Percentiles rank a stretch among this genome's conserved stretches.
These are phyloP conservation scores for Botrytis deweyae DNA, from an alignment of 2,329 filamentous ascomycete genomes.

Conservation along the genomic window DNA sequence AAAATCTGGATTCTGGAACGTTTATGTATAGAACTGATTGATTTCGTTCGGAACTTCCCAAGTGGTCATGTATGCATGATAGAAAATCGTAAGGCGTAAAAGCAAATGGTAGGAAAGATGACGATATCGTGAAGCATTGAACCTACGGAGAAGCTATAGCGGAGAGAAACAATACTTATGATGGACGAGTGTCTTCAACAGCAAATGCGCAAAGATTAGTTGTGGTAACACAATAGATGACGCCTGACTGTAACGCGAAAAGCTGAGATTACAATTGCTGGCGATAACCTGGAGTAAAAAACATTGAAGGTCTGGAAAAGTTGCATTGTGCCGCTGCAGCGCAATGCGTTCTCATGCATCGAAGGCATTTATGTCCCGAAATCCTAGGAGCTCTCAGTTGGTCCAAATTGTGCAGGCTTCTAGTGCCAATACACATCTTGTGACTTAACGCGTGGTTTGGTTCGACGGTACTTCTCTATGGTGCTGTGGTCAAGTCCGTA, in stretches of 20 bases:
- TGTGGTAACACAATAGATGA: background rate
- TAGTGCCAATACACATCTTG: constrained; percentile 8
- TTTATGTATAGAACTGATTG: background rate
- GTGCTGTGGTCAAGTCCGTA: background rate
- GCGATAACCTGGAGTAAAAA: background rate
- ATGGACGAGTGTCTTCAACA: background rate
- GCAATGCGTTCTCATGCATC: constrained; percentile 6
- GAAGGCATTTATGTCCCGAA: background rate
- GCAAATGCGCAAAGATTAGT: background rate
- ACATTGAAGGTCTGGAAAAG: background rate
- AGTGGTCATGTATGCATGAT: background rate
- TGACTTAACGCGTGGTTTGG: background rate
- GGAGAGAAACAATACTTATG: background rate
- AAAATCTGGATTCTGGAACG: constrained; percentile 1
- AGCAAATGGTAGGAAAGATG: background rate
- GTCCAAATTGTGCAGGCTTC: background rate
- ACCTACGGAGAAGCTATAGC: background rate
- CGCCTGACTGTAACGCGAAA: background rate
- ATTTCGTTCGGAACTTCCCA: constrained; percentile 7
- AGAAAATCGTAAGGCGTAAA: background rate
- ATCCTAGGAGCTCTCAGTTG: background rate
- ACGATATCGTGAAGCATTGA: background rate
- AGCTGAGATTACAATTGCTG: background rate
- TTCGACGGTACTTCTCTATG: background rate
- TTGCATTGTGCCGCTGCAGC: background rate